These are phyloP conservation scores for Diplodia scrobiculata DNA, from an alignment of 2,329 filamentous ascomycete species.

Conservation along the genomic window DNA sequence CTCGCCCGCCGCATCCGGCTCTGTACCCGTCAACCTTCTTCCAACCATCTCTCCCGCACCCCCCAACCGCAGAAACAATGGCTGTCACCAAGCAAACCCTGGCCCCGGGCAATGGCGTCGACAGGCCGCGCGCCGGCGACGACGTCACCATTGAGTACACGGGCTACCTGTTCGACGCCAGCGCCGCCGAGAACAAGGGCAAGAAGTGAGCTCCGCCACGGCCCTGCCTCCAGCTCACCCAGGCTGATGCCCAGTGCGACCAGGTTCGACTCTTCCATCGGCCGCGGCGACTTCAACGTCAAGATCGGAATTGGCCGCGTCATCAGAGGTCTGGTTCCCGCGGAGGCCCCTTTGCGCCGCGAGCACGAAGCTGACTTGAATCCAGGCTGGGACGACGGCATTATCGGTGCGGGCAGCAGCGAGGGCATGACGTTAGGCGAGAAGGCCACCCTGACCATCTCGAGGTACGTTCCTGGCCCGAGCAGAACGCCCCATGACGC, in stretches of 20 bases:
- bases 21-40: not conserved
- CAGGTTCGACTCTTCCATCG: slow-evolving; percentile 87
- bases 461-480: slow-evolving; percentile 58
- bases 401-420: slow-evolving; percentile 50
- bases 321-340: slow-evolving; percentile 70
- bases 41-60: not conserved
- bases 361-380: slow-evolving; percentile 28
- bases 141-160: slow-evolving; percentile 87
- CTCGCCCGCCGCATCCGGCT: slow-evolving; percentile 14
- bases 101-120: slow-evolving; percentile 61
- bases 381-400: slow-evolving; percentile 66
- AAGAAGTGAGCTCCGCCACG: slow-evolving; percentile 61
- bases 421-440: slow-evolving; percentile 85
- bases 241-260: not conserved
- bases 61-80: slow-evolving; percentile 40
- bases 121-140: slow-evolving; percentile 67
- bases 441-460: slow-evolving; percentile 82
- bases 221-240: not conserved
- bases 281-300: slow-evolving; percentile 73
- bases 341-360: slow-evolving; percentile 31
- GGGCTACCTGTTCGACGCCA: slow-evolving; percentile 76
- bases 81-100: slow-evolving; percentile 69
- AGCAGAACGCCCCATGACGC: slow-evolving; percentile 29
- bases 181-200: slow-evolving; percentile 66
- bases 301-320: slow-evolving; percentile 80